These are phyloP conservation scores for Hibiscus trionum DNA, from an alignment of 345 rosid genomes.

Conservation along the genomic window DNA sequence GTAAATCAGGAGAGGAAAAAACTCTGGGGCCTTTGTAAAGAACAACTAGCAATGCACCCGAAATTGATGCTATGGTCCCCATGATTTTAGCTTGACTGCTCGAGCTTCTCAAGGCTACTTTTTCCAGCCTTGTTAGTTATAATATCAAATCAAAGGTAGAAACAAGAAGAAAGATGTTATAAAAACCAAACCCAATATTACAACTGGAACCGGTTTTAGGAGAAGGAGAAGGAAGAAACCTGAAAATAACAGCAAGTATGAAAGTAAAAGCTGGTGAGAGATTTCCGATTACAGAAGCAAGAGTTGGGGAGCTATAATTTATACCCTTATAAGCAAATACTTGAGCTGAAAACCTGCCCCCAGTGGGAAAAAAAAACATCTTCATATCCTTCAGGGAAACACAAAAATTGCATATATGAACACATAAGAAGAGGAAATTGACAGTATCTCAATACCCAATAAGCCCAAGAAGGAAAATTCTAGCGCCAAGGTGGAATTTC, in stretches of 20 bases:
- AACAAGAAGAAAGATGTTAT: background rate
- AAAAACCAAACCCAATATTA: background rate
- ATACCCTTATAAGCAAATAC: constrained; percentile 17
- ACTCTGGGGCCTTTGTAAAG: constrained; percentile 26
- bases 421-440: background rate
- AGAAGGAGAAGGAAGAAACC: constrained; percentile 11
- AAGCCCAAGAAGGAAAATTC: constrained; percentile 26
- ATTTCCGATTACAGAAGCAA: constrained; percentile 23
- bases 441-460: constrained; percentile 21
- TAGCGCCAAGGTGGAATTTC: constrained; percentile 14
- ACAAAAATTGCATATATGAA: background rate
- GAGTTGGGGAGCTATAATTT: constrained; percentile 28
- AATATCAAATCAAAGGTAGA: background rate
- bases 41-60: constrained; percentile 29
- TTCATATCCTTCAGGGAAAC: background rate
- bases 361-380: background rate
- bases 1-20: background rate
- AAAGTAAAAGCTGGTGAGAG: constrained; percentile 27
- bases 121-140: constrained; percentile 26
- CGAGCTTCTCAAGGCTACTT: constrained; percentile 13
- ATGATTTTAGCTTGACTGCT: constrained; percentile 22
- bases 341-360: constrained; percentile 13
- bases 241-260: constrained; percentile 22
- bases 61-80: constrained; percentile 26
- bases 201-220: background rate